phyloP scores from a whole-genome alignment of 2,329 filamentous ascomycete species.

The Gnomoniopsis smithogilvyi region DNA sequence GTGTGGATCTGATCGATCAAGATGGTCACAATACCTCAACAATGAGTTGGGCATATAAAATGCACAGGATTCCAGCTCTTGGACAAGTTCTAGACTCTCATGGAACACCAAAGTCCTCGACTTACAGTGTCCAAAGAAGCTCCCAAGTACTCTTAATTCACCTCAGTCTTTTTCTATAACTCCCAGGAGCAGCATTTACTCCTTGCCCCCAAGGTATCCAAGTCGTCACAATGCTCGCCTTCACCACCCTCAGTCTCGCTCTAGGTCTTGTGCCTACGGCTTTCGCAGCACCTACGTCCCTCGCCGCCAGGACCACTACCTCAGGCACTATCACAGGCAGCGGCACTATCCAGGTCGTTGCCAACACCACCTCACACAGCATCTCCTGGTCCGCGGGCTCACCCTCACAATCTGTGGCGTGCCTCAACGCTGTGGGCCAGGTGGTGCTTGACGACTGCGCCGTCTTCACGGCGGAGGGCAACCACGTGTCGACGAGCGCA shows the following conservation, averaged over 20 bases:
- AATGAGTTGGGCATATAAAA: not conserved
- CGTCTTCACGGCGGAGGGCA: not conserved
- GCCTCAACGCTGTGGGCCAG: constrained; percentile 8
- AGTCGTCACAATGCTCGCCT: constrained; percentile 8
- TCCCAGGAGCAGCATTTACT: too few species aligned
- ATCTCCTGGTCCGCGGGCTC: constrained; percentile 1
- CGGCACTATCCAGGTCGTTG: constrained; percentile 8
- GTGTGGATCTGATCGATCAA: not conserved
- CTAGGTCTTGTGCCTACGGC: not conserved
- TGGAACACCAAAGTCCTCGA: not conserved
- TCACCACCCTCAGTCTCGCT: not conserved
- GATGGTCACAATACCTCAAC: not conserved
- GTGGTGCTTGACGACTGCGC: constrained; percentile 13
- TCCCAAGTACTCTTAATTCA: too few species aligned
- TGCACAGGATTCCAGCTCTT: not conserved
- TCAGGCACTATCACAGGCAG: not conserved
- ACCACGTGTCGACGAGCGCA: not conserved
- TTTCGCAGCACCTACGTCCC: not conserved
- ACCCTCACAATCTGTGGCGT: constrained; percentile 4
- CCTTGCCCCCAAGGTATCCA: too few species aligned
- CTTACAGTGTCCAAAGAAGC: too few species aligned
- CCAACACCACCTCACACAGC: constrained; percentile 8
- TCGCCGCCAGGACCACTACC: not conserved
- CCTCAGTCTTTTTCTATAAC: too few species aligned
- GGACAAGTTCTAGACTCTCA: not conserved